phyloP scores from a whole-genome alignment of 2,329 filamentous ascomycete species.

The Xylaria sp. region DNA sequence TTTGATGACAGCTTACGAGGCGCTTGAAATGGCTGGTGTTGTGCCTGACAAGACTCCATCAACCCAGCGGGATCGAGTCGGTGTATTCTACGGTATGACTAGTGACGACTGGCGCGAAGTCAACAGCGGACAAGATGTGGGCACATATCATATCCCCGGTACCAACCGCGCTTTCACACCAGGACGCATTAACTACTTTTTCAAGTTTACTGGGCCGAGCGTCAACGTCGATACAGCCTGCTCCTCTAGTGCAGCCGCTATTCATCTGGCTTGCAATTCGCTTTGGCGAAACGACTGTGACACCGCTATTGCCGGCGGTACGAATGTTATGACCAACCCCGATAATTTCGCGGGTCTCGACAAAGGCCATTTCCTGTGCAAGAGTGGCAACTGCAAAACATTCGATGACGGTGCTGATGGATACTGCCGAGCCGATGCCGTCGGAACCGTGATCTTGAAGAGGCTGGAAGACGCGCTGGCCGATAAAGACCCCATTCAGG shows the following conservation, averaged over 20 bases:
- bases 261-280: constrained; percentile 61
- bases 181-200: constrained; percentile 54
- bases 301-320: constrained; percentile 71
- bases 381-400: constrained; percentile 56
- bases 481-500: constrained; percentile 57
- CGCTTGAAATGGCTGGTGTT: constrained; percentile 69
- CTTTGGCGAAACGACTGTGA: constrained; percentile 72
- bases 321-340: constrained; percentile 72
- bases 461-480: constrained; percentile 52
- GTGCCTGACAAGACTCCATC: constrained; percentile 37
- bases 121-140: constrained; percentile 69
- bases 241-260: constrained; percentile 43
- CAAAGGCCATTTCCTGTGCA: constrained; percentile 70
- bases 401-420: constrained; percentile 60
- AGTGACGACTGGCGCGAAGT: constrained; percentile 67
- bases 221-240: constrained; percentile 49
- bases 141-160: constrained; percentile 53
- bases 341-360: constrained; percentile 71
- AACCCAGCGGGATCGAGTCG: constrained; percentile 32
- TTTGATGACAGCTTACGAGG: constrained; percentile 73
- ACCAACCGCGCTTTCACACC: constrained; percentile 50
- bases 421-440: constrained; percentile 51
- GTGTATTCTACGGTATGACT: constrained; percentile 41
- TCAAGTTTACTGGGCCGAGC: constrained; percentile 49
- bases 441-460: constrained; percentile 42